These are phyloP conservation scores for Pholiota adiposa DNA, from an alignment of 1,284 basidiomycete species.

Conservation along the genomic window DNA sequence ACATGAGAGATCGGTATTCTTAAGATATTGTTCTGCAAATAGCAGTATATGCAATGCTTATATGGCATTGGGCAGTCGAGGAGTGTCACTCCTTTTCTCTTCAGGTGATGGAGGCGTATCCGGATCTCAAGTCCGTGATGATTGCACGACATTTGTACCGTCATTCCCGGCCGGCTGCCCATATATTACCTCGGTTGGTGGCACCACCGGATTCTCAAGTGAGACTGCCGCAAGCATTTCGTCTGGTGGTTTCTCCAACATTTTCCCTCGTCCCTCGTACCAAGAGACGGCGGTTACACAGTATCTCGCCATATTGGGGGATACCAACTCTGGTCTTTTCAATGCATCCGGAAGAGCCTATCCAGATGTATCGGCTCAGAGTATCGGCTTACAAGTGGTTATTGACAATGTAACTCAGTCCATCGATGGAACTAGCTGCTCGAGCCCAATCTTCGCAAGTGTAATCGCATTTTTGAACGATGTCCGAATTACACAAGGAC, in stretches of 20 bases:
- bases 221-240: constrained; percentile 32
- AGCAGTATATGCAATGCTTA: constrained; percentile 29
- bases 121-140: constrained; percentile 2
- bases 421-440: constrained; percentile 25
- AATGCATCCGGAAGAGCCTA: constrained; percentile 23
- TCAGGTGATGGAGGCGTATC: constrained; percentile 30
- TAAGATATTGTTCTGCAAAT: neutral
- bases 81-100: constrained; percentile 43
- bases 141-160: constrained; percentile 36
- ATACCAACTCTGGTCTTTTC: constrained; percentile 32
- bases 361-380: constrained; percentile 26
- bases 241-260: constrained; percentile 40
- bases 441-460: constrained; percentile 25
- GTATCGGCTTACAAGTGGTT: constrained; percentile 18
- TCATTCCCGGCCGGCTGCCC: constrained; percentile 41
- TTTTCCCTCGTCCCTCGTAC: constrained; percentile 35
- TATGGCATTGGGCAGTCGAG: constrained; percentile 35
- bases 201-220: constrained; percentile 24
- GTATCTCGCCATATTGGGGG: constrained; percentile 35
- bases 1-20: too few species aligned
- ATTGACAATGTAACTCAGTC: constrained; percentile 9
- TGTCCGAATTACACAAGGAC: constrained; percentile 12
- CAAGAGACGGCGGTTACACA: constrained; percentile 35
- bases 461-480: constrained; percentile 27
- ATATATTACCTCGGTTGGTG: constrained; percentile 38